These are phyloP conservation scores for Annulohypoxylon moriforme DNA, from an alignment of 495 filamentous ascomycete species.

Conservation along the genomic window DNA sequence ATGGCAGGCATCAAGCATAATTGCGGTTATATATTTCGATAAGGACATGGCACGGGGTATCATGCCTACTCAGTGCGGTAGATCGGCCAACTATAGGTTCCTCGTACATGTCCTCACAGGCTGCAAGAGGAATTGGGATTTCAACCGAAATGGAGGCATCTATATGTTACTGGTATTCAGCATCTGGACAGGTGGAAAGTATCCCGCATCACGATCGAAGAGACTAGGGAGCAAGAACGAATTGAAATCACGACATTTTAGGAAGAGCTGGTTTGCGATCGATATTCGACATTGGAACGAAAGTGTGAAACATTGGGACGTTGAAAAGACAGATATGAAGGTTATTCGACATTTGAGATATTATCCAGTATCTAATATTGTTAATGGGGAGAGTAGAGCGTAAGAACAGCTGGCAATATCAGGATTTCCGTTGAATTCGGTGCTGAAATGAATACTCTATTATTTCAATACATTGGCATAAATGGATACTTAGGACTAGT, in stretches of 20 bases:
- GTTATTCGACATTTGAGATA: neutral
- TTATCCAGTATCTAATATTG: neutral
- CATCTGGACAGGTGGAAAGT: neutral
- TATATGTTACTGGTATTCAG: neutral
- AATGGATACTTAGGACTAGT: neutral
- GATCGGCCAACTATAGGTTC: too few relatives aligned
- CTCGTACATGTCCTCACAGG: too few relatives aligned
- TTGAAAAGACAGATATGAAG: too few relatives aligned
- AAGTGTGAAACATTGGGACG: too few relatives aligned
- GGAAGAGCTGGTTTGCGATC: too few relatives aligned
- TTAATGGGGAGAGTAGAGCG: neutral
- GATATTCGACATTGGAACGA: too few relatives aligned
- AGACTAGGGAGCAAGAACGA: neutral
- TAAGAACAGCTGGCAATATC: neutral
- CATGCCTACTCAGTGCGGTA: too few relatives aligned
- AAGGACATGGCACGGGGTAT: too few relatives aligned
- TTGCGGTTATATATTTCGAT: too few relatives aligned
- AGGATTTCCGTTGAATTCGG: neutral
- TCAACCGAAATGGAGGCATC: neutral
- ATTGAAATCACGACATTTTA: too few relatives aligned
- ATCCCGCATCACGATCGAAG: neutral
- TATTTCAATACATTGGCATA: neutral
- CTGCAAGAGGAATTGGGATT: neutral
- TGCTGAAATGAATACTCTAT: neutral
- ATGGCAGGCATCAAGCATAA: too few relatives aligned